phyloP scores from a whole-genome alignment of 73 alveolate genomes.

The Uronychia binucleata region DNA sequence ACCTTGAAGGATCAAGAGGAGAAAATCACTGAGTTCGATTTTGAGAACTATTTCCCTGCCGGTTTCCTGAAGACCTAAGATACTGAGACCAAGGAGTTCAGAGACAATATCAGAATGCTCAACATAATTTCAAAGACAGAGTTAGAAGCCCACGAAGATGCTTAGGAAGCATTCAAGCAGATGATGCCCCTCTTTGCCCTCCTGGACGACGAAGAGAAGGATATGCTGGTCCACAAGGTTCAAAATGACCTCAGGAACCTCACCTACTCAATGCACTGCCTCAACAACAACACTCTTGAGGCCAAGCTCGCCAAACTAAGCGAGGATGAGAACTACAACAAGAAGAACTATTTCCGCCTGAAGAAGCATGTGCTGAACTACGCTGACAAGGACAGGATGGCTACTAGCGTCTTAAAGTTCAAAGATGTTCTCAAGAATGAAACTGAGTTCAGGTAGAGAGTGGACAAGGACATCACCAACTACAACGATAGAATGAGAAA shows the following conservation, averaged over 20 bases:
- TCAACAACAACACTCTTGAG: constrained; percentile 20
- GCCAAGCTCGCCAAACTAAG: constrained; percentile 43
- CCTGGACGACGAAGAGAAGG: constrained; percentile 35
- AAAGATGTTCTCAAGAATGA: constrained; percentile 41
- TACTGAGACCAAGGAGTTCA: constrained; percentile 45
- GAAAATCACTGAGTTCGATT: constrained; percentile 61
- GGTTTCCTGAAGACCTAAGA: constrained; percentile 17
- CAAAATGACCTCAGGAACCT: neutral
- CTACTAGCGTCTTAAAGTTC: constrained; percentile 41
- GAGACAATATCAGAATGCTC: constrained; percentile 6
- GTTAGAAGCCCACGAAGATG: constrained; percentile 20
- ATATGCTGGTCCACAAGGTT: constrained; percentile 46
- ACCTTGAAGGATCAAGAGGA: constrained; percentile 25
- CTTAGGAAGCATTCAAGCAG: constrained; percentile 29
- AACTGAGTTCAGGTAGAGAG: constrained; percentile 28
- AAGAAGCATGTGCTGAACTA: constrained; percentile 28
- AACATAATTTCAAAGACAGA: constrained; percentile 28
- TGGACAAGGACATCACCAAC: constrained; percentile 23
- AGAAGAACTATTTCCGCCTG: constrained; percentile 51
- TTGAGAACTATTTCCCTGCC: constrained; percentile 49
- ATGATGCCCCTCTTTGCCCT: constrained; percentile 45
- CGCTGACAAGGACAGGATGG: constrained; percentile 50
- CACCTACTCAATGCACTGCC: neutral
- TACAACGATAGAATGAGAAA: neutral
- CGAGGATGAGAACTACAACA: constrained; percentile 51